Evolutionary conservation across 192 early-diverging fungal species (phyloP).

Genomic region (Cetraspora pellucida): DNA sequence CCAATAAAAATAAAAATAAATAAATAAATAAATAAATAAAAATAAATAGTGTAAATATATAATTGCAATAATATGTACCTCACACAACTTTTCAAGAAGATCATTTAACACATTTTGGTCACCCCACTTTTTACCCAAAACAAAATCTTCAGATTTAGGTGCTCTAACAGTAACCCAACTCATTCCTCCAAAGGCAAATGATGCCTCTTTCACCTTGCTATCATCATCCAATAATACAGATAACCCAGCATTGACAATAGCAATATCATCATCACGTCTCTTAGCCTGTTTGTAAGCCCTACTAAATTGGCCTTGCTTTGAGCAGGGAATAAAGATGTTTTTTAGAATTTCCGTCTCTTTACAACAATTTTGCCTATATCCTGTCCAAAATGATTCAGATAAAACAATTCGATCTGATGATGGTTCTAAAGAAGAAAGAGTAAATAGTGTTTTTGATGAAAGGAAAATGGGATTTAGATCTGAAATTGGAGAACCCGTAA

Average conservation of each 20-base stretch:
- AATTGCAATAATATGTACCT: constrained; percentile 32
- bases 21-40: too few relatives aligned
- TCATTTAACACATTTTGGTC: constrained; percentile 47
- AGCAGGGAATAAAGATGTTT: constrained; percentile 70
- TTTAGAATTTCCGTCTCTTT: constrained; percentile 64
- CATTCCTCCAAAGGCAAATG: constrained; percentile 82
- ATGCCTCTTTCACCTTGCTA: constrained; percentile 54
- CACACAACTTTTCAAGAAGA: constrained; percentile 45
- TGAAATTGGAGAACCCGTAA: constrained; percentile 86
- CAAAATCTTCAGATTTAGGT: constrained; percentile 41
- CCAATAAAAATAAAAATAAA: neutral
- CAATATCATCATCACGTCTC: constrained; percentile 86
- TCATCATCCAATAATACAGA: constrained; percentile 56
- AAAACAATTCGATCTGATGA: constrained; percentile 49
- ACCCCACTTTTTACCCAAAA: constrained; percentile 62
- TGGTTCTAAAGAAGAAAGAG: constrained; percentile 44
- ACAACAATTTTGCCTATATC: constrained; percentile 77
- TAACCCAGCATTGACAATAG: constrained; percentile 81
- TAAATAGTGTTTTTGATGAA: constrained; percentile 61
- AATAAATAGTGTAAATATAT: neutral
- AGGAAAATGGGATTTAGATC: constrained; percentile 87
- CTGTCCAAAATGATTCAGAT: constrained; percentile 76
- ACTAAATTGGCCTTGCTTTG: constrained; percentile 57
- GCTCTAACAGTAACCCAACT: constrained; percentile 66
- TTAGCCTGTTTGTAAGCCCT: constrained; percentile 87